A percentile compares a stretch with the other conserved stretches of the same genome.
These are phyloP conservation scores for Rhodotorula sphaerocarpa DNA, from an alignment of 768 basidiomycete genomes.

Conservation along the genomic window DNA sequence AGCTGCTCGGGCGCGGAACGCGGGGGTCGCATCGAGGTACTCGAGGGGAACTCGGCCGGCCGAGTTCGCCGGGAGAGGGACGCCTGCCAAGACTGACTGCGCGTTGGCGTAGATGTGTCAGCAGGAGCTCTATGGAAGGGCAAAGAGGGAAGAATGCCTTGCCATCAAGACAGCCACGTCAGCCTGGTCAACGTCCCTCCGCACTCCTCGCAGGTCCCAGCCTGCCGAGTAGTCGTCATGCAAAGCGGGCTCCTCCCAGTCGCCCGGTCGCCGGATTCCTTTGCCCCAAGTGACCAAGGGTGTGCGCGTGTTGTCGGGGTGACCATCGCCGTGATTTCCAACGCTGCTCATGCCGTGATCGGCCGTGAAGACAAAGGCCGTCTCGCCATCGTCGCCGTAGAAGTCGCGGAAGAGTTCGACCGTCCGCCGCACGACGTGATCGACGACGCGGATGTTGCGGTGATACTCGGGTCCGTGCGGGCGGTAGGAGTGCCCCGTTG, in stretches of 20 bases:
- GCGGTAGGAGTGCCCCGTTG: conserved; percentile 75
- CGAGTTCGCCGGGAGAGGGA: conserved; percentile 69
- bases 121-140: background rate
- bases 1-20: conserved; percentile 52
- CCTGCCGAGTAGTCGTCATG: conserved; percentile 62
- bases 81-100: conserved; percentile 56
- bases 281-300: conserved; percentile 75
- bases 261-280: conserved; percentile 50
- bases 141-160: background rate
- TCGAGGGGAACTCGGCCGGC: conserved; percentile 69
- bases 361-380: conserved; percentile 70
- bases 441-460: conserved; percentile 71
- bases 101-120: background rate
- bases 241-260: conserved; percentile 12
- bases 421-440: conserved; percentile 60
- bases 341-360: conserved; percentile 85
- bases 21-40: conserved; percentile 53
- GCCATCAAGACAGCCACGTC: conserved; percentile 71
- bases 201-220: conserved; percentile 56
- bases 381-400: conserved; percentile 57
- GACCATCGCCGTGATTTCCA: conserved; percentile 83
- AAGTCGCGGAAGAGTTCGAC: conserved; percentile 58
- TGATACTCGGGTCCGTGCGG: conserved; percentile 85
- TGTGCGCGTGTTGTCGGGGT: conserved; percentile 79
- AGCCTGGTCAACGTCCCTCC: conserved; percentile 73